A percentile compares a stretch with the other conserved stretches of the same genome.
Conservation (phyloP, 495 filamentous ascomycete species). For the Neurospora tetraspora region DNA sequence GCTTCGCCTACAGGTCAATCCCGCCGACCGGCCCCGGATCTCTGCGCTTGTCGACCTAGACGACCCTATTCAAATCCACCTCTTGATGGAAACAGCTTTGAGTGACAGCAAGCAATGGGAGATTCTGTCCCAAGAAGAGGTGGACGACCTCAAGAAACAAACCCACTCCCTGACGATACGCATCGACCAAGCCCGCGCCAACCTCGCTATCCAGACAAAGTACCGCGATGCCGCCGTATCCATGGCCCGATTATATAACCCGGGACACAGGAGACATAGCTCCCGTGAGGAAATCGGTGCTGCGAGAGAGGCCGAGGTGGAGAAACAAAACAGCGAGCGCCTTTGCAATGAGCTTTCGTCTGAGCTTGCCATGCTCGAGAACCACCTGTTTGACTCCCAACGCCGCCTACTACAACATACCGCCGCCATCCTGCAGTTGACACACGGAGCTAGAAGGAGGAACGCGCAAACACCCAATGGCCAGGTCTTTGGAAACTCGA, state of each 20-base stretch:
- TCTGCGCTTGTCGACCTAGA: conserved; percentile 38
- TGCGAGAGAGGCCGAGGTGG: conserved; percentile 57
- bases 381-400: conserved; percentile 59
- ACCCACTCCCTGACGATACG: conserved; percentile 54
- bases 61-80: conserved; percentile 58
- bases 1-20: neutral
- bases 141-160: conserved; percentile 86
- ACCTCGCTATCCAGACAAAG: conserved; percentile 84
- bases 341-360: conserved; percentile 79
- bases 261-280: conserved; percentile 35
- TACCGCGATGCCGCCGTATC: conserved; percentile 86
- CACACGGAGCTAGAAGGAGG: conserved; percentile 49
- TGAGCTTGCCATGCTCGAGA: conserved; percentile 70
- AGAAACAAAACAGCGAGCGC: conserved; percentile 59
- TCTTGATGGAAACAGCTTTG: conserved; percentile 88
- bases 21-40: conserved; percentile 26
- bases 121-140: conserved; percentile 79
- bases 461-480: conserved; percentile 12
- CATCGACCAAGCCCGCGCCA: conserved; percentile 70
- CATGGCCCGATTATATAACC: conserved; percentile 64
- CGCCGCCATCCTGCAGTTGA: conserved; percentile 80
- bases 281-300: conserved; percentile 19
- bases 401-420: conserved; percentile 76
- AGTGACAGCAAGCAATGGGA: conserved; percentile 75
- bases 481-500: conserved; percentile 4